A percentile compares a stretch with the other conserved stretches of the same genome.
These are phyloP conservation scores for Pythium monospermum DNA, from an alignment of 352 stramenopile species.

Conservation along the genomic window DNA sequence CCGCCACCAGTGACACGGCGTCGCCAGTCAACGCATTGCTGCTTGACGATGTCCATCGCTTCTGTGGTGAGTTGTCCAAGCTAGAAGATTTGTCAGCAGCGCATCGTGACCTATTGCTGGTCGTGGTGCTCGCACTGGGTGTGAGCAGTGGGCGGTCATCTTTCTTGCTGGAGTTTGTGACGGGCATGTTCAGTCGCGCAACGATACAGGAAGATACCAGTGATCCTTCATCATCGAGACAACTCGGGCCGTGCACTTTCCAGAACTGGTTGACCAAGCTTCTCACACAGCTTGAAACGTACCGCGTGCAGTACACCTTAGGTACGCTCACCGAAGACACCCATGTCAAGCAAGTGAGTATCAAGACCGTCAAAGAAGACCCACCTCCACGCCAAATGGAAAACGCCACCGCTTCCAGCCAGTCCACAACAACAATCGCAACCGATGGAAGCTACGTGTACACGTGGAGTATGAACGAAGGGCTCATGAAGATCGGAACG, in stretches of 20 bases:
- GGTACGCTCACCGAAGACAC: conserved; percentile 39
- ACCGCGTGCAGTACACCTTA: conserved; percentile 47
- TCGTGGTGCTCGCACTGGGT: conserved; percentile 51
- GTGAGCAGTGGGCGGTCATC: conserved; percentile 45
- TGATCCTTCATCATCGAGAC: not conserved
- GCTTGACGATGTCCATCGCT: conserved; percentile 40
- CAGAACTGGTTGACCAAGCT: conserved; percentile 32
- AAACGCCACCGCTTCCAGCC: not conserved
- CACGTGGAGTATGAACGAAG: conserved; percentile 37
- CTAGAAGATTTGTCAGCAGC: conserved; percentile 5
- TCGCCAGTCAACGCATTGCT: conserved; percentile 30
- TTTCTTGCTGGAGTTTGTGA: conserved; percentile 51
- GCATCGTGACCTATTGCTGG: conserved; percentile 33
- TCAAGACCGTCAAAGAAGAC: conserved; percentile 36
- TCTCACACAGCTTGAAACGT: conserved; percentile 42
- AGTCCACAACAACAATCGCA: conserved; percentile 26
- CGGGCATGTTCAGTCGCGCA: conserved; percentile 17
- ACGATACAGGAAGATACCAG: not conserved
- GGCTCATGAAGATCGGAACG: conserved; percentile 62
- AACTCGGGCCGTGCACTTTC: conserved; percentile 26
- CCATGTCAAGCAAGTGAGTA: conserved; percentile 37
- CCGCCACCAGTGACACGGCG: not conserved
- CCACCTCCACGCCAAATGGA: not conserved
- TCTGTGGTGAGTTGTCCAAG: conserved; percentile 37
- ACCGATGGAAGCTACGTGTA: conserved; percentile 70